phyloP scores from a whole-genome alignment of 495 filamentous ascomycete genomes.

The Xylaria castorea region DNA sequence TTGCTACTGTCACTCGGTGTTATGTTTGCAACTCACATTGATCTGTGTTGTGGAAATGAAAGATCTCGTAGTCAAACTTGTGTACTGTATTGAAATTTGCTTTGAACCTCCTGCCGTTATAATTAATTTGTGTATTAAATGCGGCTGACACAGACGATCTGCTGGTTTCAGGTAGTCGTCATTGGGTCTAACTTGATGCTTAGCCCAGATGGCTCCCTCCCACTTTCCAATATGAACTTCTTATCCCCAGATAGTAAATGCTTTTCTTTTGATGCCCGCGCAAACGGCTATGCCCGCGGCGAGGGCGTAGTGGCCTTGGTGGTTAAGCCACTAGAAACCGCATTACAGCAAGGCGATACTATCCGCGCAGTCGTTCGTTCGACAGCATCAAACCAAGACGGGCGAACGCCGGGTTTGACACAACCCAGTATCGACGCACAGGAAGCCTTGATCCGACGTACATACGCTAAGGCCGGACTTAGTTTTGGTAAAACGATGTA shows the following conservation, averaged over 20 bases:
- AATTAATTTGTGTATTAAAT: too few species aligned
- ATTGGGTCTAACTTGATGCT: neutral
- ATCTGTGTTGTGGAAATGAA: too few species aligned
- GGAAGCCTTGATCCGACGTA: neutral
- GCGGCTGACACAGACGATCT: too few species aligned
- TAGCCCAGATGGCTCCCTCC: neutral
- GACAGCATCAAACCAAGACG: neutral
- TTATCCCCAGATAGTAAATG: neutral
- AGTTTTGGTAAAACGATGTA: neutral
- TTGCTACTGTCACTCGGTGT: too few species aligned
- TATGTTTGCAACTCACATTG: too few species aligned
- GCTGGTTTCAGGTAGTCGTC: neutral
- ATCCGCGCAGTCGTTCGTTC: neutral
- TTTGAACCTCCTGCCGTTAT: too few species aligned
- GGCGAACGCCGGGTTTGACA: neutral
- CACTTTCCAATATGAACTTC: neutral
- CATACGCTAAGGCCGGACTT: neutral
- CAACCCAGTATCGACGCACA: neutral
- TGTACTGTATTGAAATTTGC: too few species aligned
- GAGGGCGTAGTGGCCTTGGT: neutral
- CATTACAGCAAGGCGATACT: constrained; percentile 42
- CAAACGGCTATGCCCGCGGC: neutral
- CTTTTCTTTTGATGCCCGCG: neutral
- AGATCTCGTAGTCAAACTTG: too few species aligned
- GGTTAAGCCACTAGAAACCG: neutral